A percentile compares a stretch with the other conserved stretches of the same genome.
Evolutionary conservation across 805 yeast genomes (phyloP).

Genomic region (Saccharomycodes ludwigii): DNA sequence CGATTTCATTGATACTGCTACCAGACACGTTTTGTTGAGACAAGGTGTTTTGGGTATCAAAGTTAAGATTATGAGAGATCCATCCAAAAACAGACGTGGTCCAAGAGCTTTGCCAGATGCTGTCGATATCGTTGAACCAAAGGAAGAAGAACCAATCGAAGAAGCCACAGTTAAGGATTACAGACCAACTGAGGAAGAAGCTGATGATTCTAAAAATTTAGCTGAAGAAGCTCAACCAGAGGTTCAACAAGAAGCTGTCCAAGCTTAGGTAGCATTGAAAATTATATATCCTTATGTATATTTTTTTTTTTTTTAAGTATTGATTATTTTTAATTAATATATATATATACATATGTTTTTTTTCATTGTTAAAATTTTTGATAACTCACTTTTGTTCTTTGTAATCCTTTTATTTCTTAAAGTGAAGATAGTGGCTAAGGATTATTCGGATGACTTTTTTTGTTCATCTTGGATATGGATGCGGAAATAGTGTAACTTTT

Average conservation of each 20-base stretch:
- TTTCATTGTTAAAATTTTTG: background rate
- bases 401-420: background rate
- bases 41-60: constrained; percentile 99
- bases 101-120: constrained; percentile 92
- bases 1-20: constrained; percentile 97
- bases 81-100: constrained; percentile 73
- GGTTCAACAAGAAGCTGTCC: constrained; percentile 11
- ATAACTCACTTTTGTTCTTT: background rate
- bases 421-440: background rate
- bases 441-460: background rate
- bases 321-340: background rate
- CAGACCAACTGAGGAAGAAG: constrained; percentile 28
- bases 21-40: constrained; percentile 99
- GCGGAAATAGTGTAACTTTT: too few relatives aligned
- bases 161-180: constrained; percentile 78
- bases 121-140: constrained; percentile 85
- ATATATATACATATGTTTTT: constrained; percentile 1
- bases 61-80: constrained; percentile 99
- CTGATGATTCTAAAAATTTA: too few relatives aligned
- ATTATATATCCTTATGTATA: background rate
- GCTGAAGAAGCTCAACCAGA: constrained; percentile 18
- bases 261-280: constrained; percentile 4
- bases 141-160: constrained; percentile 75
- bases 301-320: background rate
- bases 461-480: too few relatives aligned